Conservation (phyloP, 192 early-diverging fungal species). For the Lobosporangium transversale region DNA sequence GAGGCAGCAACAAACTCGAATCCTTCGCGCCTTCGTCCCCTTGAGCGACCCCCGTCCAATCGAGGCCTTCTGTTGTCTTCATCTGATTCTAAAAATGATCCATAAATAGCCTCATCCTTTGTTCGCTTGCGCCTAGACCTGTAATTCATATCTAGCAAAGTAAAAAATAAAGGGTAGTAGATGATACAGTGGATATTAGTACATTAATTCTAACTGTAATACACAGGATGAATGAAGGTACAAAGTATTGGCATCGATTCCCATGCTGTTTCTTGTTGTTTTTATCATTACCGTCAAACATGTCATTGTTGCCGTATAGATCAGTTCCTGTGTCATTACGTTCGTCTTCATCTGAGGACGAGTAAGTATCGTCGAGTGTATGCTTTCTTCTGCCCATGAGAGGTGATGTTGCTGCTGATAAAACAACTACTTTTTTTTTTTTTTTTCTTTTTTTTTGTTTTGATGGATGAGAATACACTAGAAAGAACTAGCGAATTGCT, state of each 20-base stretch:
- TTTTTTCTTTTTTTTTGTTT: too few relatives aligned
- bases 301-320: constrained; percentile 63
- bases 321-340: constrained; percentile 51
- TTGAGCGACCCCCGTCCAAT: constrained; percentile 7
- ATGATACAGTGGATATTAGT: too few relatives aligned
- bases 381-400: constrained; percentile 39
- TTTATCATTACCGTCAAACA: constrained; percentile 54
- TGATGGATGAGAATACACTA: neutral
- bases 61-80: constrained; percentile 15
- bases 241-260: too few relatives aligned
- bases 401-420: too few relatives aligned
- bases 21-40: constrained; percentile 15
- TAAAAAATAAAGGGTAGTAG: too few relatives aligned
- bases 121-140: constrained; percentile 58
- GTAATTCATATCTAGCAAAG: constrained; percentile 36
- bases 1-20: constrained; percentile 36
- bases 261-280: neutral
- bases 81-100: constrained; percentile 59
- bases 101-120: constrained; percentile 71
- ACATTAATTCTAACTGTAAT: too few relatives aligned
- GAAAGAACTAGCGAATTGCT: neutral
- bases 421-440: neutral
- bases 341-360: constrained; percentile 40
- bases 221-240: too few relatives aligned
- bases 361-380: constrained; percentile 28